Evolutionary conservation across 257 asterid species (phyloP).

Genomic region (Thymus mandschuricus): DNA sequence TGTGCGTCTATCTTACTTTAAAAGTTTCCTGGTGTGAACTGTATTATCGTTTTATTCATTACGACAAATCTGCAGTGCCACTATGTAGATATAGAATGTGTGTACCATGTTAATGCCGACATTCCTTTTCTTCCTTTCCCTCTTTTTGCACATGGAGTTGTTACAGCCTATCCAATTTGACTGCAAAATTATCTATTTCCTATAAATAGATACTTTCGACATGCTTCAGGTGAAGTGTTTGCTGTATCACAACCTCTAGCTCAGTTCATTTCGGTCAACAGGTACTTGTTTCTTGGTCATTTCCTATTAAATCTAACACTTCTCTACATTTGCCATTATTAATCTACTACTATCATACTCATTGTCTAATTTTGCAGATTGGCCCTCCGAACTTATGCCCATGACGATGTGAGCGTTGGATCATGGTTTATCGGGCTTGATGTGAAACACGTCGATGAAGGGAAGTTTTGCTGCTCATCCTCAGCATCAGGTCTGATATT

Average conservation of each 20-base stretch:
- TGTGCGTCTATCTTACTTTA: not conserved
- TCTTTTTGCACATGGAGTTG: slow-evolving; percentile 1
- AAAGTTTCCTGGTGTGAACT: not conserved
- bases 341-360: not conserved
- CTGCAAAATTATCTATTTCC: slow-evolving; percentile 16
- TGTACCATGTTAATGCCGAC: not conserved
- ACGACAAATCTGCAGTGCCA: not conserved
- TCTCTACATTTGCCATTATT: too few relatives aligned
- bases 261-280: slow-evolving; percentile 73
- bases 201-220: slow-evolving; percentile 72
- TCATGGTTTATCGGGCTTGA: slow-evolving; percentile 94
- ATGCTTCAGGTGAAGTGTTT: slow-evolving; percentile 86
- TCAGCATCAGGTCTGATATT: slow-evolving; percentile 64
- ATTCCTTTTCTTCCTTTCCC: not conserved
- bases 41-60: not conserved
- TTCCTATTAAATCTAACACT: not conserved
- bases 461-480: slow-evolving; percentile 87
- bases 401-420: slow-evolving; percentile 88
- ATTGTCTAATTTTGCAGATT: slow-evolving; percentile 44
- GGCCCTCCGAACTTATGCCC: slow-evolving; percentile 66
- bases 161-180: slow-evolving; percentile 8
- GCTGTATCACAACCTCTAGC: slow-evolving; percentile 83
- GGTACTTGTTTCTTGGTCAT: slow-evolving; percentile 42
- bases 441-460: slow-evolving; percentile 78
- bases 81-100: not conserved